Conservation (phyloP, 768 basidiomycete species). For the Dioszegia hungarica region DNA sequence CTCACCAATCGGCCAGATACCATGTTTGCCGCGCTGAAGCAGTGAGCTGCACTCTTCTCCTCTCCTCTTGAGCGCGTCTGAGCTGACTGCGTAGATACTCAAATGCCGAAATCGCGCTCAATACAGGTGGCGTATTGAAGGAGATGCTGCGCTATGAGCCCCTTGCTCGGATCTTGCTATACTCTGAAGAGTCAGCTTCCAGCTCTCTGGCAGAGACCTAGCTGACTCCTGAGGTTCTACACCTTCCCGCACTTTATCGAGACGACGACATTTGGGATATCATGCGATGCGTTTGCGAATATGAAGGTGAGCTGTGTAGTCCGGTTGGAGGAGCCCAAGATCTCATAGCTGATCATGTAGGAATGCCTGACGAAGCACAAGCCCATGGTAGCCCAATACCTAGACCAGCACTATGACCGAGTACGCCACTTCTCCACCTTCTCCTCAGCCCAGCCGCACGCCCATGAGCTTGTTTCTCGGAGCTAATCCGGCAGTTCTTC, state of each 20-base stretch:
- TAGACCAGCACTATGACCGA: conserved; percentile 94
- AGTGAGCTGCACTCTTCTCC: conserved; percentile 38
- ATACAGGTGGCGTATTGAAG: conserved; percentile 95
- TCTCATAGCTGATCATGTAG: conserved; percentile 37
- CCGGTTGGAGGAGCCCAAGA: neutral
- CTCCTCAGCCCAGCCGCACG: neutral
- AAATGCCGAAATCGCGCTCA: conserved; percentile 92
- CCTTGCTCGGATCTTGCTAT: conserved; percentile 77
- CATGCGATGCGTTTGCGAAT: conserved; percentile 95
- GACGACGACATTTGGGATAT: conserved; percentile 94
- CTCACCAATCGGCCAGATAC: conserved; percentile 66
- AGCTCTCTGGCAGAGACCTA: neutral
- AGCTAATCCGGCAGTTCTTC: conserved; percentile 71
- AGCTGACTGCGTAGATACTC: conserved; percentile 60
- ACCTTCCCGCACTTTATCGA: conserved; percentile 95
- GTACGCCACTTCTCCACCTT: conserved; percentile 53
- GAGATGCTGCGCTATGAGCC: conserved; percentile 95
- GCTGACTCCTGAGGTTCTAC: conserved; percentile 67
- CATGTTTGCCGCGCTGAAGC: conserved; percentile 76
- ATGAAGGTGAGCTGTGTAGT: conserved; percentile 58
- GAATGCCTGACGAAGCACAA: conserved; percentile 96
- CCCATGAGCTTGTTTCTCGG: too few relatives aligned
- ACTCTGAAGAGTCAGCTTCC: conserved; percentile 80
- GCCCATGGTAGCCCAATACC: conserved; percentile 92
- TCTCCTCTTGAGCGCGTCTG: neutral